Evolutionary conservation across 352 stramenopile genomes (phyloP).

Genomic region (Globisporangium alternatum): DNA sequence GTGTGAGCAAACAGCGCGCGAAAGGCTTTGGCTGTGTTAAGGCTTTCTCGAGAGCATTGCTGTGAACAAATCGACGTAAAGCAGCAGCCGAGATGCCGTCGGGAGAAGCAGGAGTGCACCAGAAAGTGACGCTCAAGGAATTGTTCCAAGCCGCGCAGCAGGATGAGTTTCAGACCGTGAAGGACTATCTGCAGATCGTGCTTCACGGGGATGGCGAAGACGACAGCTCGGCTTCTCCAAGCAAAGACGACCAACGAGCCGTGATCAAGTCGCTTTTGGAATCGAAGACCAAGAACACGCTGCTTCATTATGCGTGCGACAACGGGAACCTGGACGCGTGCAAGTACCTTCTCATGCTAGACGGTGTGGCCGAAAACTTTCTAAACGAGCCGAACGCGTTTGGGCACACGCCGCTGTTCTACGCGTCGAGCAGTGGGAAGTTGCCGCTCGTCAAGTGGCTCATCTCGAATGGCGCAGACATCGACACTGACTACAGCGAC

Average conservation of each 20-base stretch:
- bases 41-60: background rate
- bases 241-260: constrained; percentile 1
- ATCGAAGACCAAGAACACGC: constrained; percentile 63
- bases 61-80: constrained; percentile 1
- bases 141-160: constrained; percentile 68
- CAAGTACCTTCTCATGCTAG: constrained; percentile 76
- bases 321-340: constrained; percentile 82
- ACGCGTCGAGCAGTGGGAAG: constrained; percentile 68
- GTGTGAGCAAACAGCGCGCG: background rate
- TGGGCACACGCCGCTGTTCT: constrained; percentile 78
- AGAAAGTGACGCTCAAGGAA: constrained; percentile 49
- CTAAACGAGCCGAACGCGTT: constrained; percentile 78
- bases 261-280: constrained; percentile 49
- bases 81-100: constrained; percentile 4
- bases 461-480: constrained; percentile 79
- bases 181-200: constrained; percentile 54
- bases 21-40: background rate
- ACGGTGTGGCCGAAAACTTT: constrained; percentile 51
- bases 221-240: background rate
- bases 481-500: constrained; percentile 80
- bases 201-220: constrained; percentile 30
- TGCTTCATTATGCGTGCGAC: constrained; percentile 79
- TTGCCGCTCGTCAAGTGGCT: constrained; percentile 82
- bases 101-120: background rate
- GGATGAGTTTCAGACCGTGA: constrained; percentile 59